Conservation (phyloP, 1,139 yeast species). For the Saccharomyces hybrid region DNA sequence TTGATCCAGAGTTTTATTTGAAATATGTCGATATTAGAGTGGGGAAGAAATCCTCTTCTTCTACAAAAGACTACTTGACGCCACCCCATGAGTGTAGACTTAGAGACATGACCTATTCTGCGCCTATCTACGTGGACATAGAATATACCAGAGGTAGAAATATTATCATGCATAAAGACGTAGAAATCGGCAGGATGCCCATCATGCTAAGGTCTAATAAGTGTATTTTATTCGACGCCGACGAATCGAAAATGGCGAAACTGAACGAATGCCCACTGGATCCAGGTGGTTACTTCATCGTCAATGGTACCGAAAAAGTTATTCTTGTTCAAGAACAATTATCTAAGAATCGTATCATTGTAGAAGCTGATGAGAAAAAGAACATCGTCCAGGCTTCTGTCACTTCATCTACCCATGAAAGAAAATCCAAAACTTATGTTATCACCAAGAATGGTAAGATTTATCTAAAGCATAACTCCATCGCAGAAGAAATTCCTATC, state of each 20-base stretch:
- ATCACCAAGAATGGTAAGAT: slow-evolving; percentile 86
- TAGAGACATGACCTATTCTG: slow-evolving; percentile 91
- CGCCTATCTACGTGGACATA: slow-evolving; percentile 94
- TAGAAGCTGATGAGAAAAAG: slow-evolving; percentile 93
- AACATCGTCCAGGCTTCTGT: slow-evolving; percentile 95
- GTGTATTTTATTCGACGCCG: slow-evolving; percentile 74
- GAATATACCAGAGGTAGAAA: slow-evolving; percentile 94
- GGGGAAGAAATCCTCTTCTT: slow-evolving; percentile 56
- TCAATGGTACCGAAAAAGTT: slow-evolving; percentile 96
- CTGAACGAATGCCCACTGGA: slow-evolving; percentile 94
- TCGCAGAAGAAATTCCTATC: slow-evolving; percentile 91
- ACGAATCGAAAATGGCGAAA: slow-evolving; percentile 77
- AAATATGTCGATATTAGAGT: slow-evolving; percentile 88
- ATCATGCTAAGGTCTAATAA: slow-evolving; percentile 90
- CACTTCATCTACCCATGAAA: slow-evolving; percentile 94
- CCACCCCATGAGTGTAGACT: slow-evolving; percentile 97
- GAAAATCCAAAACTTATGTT: slow-evolving; percentile 94
- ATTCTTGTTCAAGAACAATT: slow-evolving; percentile 94
- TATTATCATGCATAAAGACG: slow-evolving; percentile 79
- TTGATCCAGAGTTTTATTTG: slow-evolving; percentile 92
- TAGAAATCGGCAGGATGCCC: slow-evolving; percentile 97
- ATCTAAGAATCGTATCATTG: slow-evolving; percentile 94
- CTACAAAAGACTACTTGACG: slow-evolving; percentile 41
- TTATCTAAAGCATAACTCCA: slow-evolving; percentile 88
- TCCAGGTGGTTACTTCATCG: slow-evolving; percentile 98